Percentiles rank a stretch among this genome's conserved stretches.
phyloP scores from a whole-genome alignment of 495 filamentous ascomycete species.

The Thermochaetoides thermophila region DNA sequence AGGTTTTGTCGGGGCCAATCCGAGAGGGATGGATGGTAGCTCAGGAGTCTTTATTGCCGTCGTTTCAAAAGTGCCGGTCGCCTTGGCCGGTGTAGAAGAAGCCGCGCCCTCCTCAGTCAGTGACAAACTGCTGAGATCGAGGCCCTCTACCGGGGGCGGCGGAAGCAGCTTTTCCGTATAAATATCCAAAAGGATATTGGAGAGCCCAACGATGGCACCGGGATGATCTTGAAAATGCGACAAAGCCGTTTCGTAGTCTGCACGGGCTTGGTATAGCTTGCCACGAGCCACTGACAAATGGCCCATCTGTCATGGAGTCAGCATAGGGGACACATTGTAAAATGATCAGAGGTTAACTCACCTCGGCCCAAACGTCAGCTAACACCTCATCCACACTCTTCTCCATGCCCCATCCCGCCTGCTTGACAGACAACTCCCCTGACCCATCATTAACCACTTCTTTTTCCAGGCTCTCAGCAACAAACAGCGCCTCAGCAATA shows the following conservation, averaged over 20 bases:
- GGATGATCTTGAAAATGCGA: slow-evolving; percentile 60
- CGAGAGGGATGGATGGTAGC: slow-evolving; percentile 27
- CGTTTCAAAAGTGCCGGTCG: slow-evolving; percentile 1
- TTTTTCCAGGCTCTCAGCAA: slow-evolving; percentile 41
- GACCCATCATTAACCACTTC: slow-evolving; percentile 38
- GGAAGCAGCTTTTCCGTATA: slow-evolving; percentile 49
- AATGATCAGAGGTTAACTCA: slow-evolving; percentile 18
- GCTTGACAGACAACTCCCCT: slow-evolving; percentile 32
- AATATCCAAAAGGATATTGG: slow-evolving; percentile 74
- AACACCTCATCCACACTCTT: slow-evolving; percentile 67
- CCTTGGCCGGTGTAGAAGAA: slow-evolving; percentile 2
- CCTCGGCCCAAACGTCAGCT: slow-evolving; percentile 66
- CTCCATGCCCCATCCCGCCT: slow-evolving; percentile 55
- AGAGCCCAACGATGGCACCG: slow-evolving; percentile 65
- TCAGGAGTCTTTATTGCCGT: slow-evolving; percentile 10
- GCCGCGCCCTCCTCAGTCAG: slow-evolving; percentile 3
- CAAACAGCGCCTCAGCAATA: slow-evolving; percentile 62
- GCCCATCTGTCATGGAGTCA: slow-evolving; percentile 40
- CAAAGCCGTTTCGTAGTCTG: slow-evolving; percentile 67
- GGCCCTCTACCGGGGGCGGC: slow-evolving; percentile 26
- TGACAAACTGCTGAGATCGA: slow-evolving; percentile 7
- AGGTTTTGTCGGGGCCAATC: slow-evolving; percentile 14
- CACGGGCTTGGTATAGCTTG: slow-evolving; percentile 49
- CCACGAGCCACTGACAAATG: slow-evolving; percentile 47
- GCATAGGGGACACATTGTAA: not conserved